Evolutionary conservation across 2,329 filamentous ascomycete species (phyloP).

Genomic region (Huntiella moniliformis): DNA sequence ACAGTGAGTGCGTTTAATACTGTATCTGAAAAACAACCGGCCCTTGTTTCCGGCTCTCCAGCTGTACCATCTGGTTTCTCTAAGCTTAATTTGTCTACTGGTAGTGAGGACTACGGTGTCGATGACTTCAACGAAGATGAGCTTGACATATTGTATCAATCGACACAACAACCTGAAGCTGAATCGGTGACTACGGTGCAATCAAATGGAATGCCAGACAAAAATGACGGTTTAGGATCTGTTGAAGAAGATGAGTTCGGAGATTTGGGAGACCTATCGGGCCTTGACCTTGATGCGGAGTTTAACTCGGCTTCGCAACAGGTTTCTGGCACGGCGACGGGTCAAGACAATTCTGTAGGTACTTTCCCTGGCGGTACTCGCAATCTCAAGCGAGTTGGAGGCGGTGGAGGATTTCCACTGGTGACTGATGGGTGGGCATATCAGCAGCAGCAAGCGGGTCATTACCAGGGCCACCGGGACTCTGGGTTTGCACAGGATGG

Average conservation of each 20-base stretch:
- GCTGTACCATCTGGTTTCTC: neutral
- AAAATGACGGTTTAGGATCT: no score
- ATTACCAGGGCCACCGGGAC: neutral
- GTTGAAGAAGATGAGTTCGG: slow-evolving; percentile 7
- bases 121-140: slow-evolving; percentile 43
- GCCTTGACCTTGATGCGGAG: slow-evolving; percentile 11
- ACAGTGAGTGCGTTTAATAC: neutral
- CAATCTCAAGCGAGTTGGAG: no score
- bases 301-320: slow-evolving; percentile 10
- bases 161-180: slow-evolving; percentile 17
- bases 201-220: no score
- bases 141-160: slow-evolving; percentile 21
- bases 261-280: slow-evolving; percentile 7
- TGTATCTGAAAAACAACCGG: neutral
- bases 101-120: slow-evolving; percentile 33
- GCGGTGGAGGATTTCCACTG: no score
- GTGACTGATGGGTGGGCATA: no score
- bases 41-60: neutral
- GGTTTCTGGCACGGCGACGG: neutral
- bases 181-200: neutral
- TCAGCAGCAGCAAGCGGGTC: no score
- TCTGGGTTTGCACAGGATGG: neutral
- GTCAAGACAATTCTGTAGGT: slow-evolving; percentile 9
- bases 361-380: neutral
- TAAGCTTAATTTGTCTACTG: neutral